Conservation (phyloP, 2,329 filamentous ascomycete species). For the Fusarium sarcochroum region DNA sequence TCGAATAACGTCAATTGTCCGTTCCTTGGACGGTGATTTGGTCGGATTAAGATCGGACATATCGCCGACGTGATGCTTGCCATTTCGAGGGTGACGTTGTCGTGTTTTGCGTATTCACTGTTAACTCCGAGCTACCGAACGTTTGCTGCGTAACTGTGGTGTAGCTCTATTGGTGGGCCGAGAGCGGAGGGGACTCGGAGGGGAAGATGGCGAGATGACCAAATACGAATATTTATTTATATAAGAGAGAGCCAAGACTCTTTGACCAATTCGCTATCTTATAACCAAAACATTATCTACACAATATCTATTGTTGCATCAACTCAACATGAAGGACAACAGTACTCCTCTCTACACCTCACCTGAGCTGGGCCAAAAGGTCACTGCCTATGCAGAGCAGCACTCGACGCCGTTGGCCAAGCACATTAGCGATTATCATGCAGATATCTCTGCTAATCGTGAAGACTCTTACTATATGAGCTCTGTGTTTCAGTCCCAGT, state of each 20-base stretch:
- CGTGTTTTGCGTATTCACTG: neutral
- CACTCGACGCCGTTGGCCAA: conserved; percentile 60
- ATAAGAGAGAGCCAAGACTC: conserved; percentile 3
- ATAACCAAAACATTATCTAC: neutral
- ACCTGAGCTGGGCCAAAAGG: conserved; percentile 56
- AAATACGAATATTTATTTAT: conserved; percentile 4
- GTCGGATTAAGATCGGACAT: conserved; percentile 38
- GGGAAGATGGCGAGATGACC: conserved; percentile 25
- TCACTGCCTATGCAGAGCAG: conserved; percentile 59
- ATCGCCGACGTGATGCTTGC: conserved; percentile 12
- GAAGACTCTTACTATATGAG: conserved; percentile 56
- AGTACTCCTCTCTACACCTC: conserved; percentile 59
- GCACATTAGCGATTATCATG: conserved; percentile 60
- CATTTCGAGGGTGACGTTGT: conserved; percentile 18
- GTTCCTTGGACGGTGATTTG: conserved; percentile 1
- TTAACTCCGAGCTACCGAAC: conserved; percentile 39
- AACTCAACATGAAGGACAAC: conserved; percentile 57
- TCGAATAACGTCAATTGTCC: conserved; percentile 12
- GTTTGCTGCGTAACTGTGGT: neutral
- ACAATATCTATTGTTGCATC: neutral
- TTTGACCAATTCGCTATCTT: neutral
- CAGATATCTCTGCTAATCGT: conserved; percentile 43
- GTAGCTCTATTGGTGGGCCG: conserved; percentile 35
- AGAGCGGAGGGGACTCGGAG: conserved; percentile 21
- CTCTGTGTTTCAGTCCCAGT: conserved; percentile 59